phyloP scores from a whole-genome alignment of 352 stramenopile genomes.

The Blastocystis sp. region DNA sequence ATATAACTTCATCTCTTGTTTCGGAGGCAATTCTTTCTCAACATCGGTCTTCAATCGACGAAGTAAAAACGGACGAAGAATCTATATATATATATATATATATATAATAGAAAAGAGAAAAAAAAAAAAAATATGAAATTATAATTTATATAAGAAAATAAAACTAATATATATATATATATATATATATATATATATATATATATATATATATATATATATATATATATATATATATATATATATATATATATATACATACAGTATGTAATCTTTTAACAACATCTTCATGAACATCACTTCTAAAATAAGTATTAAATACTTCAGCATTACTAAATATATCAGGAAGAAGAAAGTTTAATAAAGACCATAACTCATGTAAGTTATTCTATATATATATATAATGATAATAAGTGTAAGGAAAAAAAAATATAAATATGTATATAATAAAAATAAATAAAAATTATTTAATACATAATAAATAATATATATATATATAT shows the following conservation, averaged over 20 bases:
- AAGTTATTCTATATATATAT: slow-evolving; percentile 97
- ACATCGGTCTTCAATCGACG: slow-evolving; percentile 91
- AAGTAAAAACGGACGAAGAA: slow-evolving; percentile 87
- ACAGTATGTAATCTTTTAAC: slow-evolving; percentile 60
- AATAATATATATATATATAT: not conserved
- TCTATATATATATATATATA: slow-evolving; percentile 61
- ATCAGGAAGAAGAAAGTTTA: slow-evolving; percentile 93
- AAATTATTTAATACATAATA: too few species aligned
- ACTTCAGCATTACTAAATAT: slow-evolving; percentile 84
- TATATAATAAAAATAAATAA: too few species aligned
- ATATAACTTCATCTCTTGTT: slow-evolving; percentile 94
- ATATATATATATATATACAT: not conserved
- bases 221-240: slow-evolving; percentile 9
- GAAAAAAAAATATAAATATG: slow-evolving; percentile 45
- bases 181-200: too few species aligned
- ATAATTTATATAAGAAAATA: not conserved
- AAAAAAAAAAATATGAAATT: not conserved
- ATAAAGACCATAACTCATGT: slow-evolving; percentile 91
- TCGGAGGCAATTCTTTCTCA: slow-evolving; percentile 79
- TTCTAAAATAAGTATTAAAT: slow-evolving; percentile 97
- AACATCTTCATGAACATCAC: slow-evolving; percentile 67
- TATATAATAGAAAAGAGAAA: not conserved
- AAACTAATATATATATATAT: too few species aligned
- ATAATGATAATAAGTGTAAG: slow-evolving; percentile 63
- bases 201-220: too few species aligned